A percentile compares a stretch with the other conserved stretches of the same genome.
Conservation (phyloP, 2,329 filamentous ascomycete genomes). For the Talaromyces sp. region DNA sequence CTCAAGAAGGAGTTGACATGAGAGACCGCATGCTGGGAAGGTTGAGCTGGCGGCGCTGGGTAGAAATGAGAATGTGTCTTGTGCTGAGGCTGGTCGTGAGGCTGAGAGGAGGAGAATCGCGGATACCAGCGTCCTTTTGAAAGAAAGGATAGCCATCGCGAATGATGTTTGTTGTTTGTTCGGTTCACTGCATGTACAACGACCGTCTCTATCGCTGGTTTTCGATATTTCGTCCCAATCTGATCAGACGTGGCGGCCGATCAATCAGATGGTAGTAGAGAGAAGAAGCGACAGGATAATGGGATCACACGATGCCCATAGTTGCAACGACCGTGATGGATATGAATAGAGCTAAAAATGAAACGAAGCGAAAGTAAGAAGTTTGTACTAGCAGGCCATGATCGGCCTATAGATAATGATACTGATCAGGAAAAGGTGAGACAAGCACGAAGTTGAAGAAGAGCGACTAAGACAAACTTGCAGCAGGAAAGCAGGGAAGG, state of each 20-base stretch:
- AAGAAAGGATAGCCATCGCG: slow-evolving; percentile 11
- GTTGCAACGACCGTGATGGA: slow-evolving; percentile 8
- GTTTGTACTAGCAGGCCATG: slow-evolving; percentile 5
- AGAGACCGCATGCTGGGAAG: slow-evolving; percentile 62
- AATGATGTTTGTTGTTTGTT: not conserved
- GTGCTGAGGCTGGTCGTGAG: slow-evolving; percentile 6
- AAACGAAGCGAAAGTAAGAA: slow-evolving; percentile 5
- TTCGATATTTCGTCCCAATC: not conserved
- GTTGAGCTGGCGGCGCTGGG: slow-evolving; percentile 40
- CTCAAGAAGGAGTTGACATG: slow-evolving; percentile 63
- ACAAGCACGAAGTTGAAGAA: slow-evolving; percentile 1
- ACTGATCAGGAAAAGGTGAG: not conserved
- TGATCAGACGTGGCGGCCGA: not conserved
- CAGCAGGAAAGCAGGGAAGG: not conserved
- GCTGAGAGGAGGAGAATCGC: slow-evolving; percentile 6
- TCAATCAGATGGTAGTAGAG: not conserved
- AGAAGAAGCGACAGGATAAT: slow-evolving; percentile 10
- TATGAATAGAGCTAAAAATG: not conserved
- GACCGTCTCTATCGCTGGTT: not conserved
- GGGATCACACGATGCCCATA: slow-evolving; percentile 9
- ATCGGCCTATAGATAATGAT: not conserved
- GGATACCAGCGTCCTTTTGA: slow-evolving; percentile 8
- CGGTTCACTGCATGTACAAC: not conserved
- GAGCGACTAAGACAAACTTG: slow-evolving; percentile 7
- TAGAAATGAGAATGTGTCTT: slow-evolving; percentile 31